A percentile compares a stretch with the other conserved stretches of the same genome.
phyloP scores from a whole-genome alignment of 2,329 filamentous ascomycete species.

The Achaetomium macrosporum region DNA sequence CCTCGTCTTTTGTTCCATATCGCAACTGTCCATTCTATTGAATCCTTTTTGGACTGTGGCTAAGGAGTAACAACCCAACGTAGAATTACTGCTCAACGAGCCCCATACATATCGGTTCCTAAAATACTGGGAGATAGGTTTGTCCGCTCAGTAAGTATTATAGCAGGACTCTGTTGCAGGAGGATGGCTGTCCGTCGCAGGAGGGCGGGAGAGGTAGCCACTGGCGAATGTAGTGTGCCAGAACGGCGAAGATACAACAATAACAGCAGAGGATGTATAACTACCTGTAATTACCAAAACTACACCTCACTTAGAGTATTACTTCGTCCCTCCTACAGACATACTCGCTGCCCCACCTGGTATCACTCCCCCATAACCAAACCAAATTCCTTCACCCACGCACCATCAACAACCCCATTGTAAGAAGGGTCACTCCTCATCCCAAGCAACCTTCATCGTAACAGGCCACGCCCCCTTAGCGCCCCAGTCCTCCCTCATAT shows the following conservation, averaged over 20 bases:
- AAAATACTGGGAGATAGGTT: no score
- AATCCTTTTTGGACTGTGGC: not conserved
- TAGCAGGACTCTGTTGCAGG: no score
- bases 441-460: constrained; percentile 51
- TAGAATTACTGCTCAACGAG: no score
- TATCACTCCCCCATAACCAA: not conserved
- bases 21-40: not conserved
- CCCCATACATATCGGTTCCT: no score
- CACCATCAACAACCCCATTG: not conserved
- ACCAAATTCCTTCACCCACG: not conserved
- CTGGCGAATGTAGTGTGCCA: no score
- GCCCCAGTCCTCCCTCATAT: constrained; percentile 62
- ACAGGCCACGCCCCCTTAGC: constrained; percentile 41
- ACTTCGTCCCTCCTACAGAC: not conserved
- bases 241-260: no score
- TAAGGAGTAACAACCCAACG: no score
- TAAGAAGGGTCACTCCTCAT: constrained; percentile 27
- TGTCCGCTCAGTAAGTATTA: no score
- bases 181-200: no score
- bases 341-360: not conserved
- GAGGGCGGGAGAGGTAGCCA: no score
- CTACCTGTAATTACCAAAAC: no score
- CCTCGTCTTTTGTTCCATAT: constrained; percentile 10
- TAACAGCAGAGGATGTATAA: no score
- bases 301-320: not conserved